Percentiles rank a stretch among this genome's conserved stretches.
phyloP scores from a whole-genome alignment of 1,139 yeast species.

The Taphrina communis region DNA sequence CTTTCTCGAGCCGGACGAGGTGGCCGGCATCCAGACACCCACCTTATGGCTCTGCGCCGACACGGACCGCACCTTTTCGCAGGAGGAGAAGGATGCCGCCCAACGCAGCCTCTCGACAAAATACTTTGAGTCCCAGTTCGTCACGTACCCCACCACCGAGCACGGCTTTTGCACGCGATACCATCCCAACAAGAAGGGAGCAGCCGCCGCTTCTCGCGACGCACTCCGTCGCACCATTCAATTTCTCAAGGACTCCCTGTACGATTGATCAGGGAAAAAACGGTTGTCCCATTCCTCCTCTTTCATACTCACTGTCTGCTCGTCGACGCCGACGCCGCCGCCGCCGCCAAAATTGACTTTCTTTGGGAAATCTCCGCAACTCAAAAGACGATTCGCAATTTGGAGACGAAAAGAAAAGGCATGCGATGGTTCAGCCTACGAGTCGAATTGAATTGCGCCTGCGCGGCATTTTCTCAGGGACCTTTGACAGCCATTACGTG shows the following conservation, averaged over 20 bases:
- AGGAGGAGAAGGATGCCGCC: constrained; percentile 36
- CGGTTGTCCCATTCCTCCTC: background rate
- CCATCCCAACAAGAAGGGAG: constrained; percentile 38
- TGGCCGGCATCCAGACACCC: constrained; percentile 37
- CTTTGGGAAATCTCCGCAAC: too few species aligned
- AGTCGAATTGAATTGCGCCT: too few species aligned
- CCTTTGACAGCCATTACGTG: too few species aligned
- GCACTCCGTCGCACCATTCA: constrained; percentile 29
- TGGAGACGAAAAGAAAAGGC: too few species aligned
- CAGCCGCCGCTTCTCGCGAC: constrained; percentile 37
- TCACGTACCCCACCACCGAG: constrained; percentile 38
- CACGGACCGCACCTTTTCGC: constrained; percentile 34
- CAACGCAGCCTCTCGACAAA: constrained; percentile 29
- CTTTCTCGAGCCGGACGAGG: constrained; percentile 35
- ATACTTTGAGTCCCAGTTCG: constrained; percentile 36
- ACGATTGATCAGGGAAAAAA: constrained; percentile 13
- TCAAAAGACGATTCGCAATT: too few species aligned
- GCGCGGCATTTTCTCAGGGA: too few species aligned
- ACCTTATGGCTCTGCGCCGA: constrained; percentile 39
- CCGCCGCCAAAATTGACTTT: too few species aligned
- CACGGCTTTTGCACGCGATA: constrained; percentile 40
- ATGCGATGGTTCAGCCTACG: too few species aligned
- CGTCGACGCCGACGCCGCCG: too few species aligned
- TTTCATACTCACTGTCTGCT: too few species aligned
- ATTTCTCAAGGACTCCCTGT: constrained; percentile 31